Percentiles rank a stretch among this genome's conserved stretches.
Evolutionary conservation across 1,139 yeast genomes (phyloP).

Genomic region (Scheffersomyces illinoinensis): DNA sequence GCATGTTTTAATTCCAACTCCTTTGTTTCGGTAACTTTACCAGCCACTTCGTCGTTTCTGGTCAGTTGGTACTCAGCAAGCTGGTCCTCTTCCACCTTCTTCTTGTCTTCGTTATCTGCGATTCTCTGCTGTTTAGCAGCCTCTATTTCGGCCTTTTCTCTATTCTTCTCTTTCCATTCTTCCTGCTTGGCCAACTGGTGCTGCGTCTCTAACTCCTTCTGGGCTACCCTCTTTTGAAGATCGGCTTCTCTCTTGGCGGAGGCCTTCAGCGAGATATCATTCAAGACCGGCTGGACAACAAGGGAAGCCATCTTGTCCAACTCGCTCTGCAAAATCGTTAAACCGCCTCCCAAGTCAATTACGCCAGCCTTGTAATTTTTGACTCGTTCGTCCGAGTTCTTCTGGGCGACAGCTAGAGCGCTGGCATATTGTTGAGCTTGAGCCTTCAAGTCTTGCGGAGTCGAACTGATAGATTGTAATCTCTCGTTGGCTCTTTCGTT

Average conservation of each 20-base stretch:
- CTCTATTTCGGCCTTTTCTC: slow-evolving; percentile 41
- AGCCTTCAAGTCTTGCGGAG: slow-evolving; percentile 38
- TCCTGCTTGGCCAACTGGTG: slow-evolving; percentile 52
- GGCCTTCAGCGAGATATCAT: slow-evolving; percentile 73
- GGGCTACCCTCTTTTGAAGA: slow-evolving; percentile 28
- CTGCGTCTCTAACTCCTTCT: slow-evolving; percentile 31
- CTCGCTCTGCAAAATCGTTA: slow-evolving; percentile 73
- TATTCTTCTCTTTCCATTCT: slow-evolving; percentile 51
- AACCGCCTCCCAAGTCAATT: slow-evolving; percentile 87
- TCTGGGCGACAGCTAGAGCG: slow-evolving; percentile 67
- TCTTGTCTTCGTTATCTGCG: slow-evolving; percentile 39
- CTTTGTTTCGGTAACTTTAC: slow-evolving; percentile 35
- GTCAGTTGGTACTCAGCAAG: slow-evolving; percentile 30
- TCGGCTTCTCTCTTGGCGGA: slow-evolving; percentile 70
- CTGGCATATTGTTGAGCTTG: slow-evolving; percentile 47
- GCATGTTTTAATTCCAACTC: slow-evolving; percentile 35
- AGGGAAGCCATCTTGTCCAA: slow-evolving; percentile 80
- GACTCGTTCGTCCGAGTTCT: slow-evolving; percentile 57
- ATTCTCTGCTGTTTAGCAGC: slow-evolving; percentile 40
- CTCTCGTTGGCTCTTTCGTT: slow-evolving; percentile 57
- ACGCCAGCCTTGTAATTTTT: slow-evolving; percentile 50
- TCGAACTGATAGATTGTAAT: slow-evolving; percentile 37
- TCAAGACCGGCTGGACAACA: slow-evolving; percentile 82
- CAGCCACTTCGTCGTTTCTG: slow-evolving; percentile 40
- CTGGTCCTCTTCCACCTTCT: slow-evolving; percentile 41